A percentile compares a stretch with the other conserved stretches of the same genome.
phyloP scores from a whole-genome alignment of 306 rosid species.

The Castanea mollissima region DNA sequence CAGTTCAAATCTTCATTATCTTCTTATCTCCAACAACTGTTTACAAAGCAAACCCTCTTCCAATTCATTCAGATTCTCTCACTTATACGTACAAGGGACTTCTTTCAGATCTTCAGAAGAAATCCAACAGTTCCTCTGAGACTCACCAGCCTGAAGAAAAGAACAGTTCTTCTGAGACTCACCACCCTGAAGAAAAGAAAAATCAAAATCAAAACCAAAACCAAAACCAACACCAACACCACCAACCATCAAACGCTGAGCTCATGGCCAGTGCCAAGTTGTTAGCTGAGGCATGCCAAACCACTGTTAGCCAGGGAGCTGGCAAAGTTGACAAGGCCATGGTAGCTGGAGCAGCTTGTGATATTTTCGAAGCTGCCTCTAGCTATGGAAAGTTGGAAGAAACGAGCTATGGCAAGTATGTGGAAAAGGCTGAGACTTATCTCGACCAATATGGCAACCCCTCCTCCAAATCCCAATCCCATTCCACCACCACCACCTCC shows the following conservation, averaged over 20 bases:
- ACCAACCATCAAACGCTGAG: conserved; percentile 14
- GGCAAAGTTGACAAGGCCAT: conserved; percentile 27
- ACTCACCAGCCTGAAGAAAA: too few species aligned
- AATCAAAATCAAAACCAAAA: not conserved
- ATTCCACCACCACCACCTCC: not conserved
- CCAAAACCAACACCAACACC: not conserved
- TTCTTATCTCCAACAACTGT: too few species aligned
- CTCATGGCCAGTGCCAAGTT: conserved; percentile 28
- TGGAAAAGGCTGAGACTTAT: conserved; percentile 23
- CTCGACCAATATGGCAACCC: conserved; percentile 18
- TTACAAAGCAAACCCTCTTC: too few species aligned
- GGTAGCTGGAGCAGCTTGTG: conserved; percentile 15
- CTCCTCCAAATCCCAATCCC: not conserved
- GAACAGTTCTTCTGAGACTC: too few species aligned
- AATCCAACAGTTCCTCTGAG: too few species aligned
- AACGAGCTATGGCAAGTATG: conserved; percentile 18
- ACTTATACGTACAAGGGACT: too few species aligned
- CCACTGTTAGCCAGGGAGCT: not conserved
- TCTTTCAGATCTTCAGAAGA: too few species aligned
- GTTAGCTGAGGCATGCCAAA: conserved; percentile 16
- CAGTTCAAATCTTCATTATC: too few species aligned
- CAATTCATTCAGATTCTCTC: too few species aligned
- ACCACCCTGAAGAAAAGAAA: too few species aligned
- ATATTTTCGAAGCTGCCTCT: conserved; percentile 23
- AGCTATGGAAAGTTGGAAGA: conserved; percentile 26